Evolutionary conservation across 2,329 filamentous ascomycete species (phyloP).

Genomic region (Kalaharituber pfeilii): DNA sequence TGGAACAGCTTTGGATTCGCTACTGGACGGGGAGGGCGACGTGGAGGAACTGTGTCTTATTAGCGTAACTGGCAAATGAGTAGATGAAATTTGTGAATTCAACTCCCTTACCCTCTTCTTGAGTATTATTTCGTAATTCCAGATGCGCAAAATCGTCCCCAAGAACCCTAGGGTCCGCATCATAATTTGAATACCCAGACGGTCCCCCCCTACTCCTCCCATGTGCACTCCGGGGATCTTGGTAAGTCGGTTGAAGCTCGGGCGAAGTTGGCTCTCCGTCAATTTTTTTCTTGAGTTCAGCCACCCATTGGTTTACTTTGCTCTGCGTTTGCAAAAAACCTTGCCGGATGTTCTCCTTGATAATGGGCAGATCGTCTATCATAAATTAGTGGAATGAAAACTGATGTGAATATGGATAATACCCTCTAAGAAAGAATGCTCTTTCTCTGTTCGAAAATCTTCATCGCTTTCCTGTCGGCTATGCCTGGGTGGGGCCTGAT

Average conservation of each 20-base stretch:
- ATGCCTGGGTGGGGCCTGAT: not conserved
- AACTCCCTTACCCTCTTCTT: constrained; percentile 32
- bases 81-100: not conserved
- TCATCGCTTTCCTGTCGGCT: constrained; percentile 17
- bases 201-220: constrained; percentile 20
- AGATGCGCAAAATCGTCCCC: constrained; percentile 68
- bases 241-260: constrained; percentile 33
- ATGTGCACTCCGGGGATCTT: constrained; percentile 25
- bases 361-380: constrained; percentile 74
- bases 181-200: constrained; percentile 51
- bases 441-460: constrained; percentile 43
- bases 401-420: constrained; percentile 12
- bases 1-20: constrained; percentile 72
- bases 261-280: constrained; percentile 72
- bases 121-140: constrained; percentile 39
- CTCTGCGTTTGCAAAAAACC: constrained; percentile 88
- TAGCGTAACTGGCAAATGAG: constrained; percentile 2
- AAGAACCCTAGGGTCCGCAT: constrained; percentile 80
- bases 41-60: constrained; percentile 33
- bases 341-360: constrained; percentile 81
- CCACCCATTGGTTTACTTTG: constrained; percentile 86
- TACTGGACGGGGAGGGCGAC: constrained; percentile 44
- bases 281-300: constrained; percentile 76
- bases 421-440: constrained; percentile 81
- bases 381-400: constrained; percentile 5